Evolutionary conservation across 73 alveolate species (phyloP), one percentile per base, ranked within the genome.

Genomic region (Uronychia setigera): DNA sequence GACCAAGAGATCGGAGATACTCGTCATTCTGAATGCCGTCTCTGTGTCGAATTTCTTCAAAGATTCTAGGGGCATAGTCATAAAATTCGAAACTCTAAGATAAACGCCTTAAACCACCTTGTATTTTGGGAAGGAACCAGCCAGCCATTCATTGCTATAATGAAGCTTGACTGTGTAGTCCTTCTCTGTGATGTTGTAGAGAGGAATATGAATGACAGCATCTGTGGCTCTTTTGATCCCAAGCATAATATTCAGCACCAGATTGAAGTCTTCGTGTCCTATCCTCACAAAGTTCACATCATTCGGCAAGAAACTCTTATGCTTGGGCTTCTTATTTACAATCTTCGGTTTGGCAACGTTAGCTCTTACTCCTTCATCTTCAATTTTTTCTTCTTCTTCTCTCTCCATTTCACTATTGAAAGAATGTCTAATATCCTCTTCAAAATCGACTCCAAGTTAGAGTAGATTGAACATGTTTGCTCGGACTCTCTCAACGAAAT

Each of bases 261-360:
- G 58, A 77, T 94, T 94, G 92, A 97, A 94, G 29, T 94, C 90
- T 79, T 94, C 94, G 86, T 94, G 94, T 9, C 98, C 98, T 80
- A 94, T 84, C 27, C 90, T 74, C 28, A 94, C 67, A 5, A 46
- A 19, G 19, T 19, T 46, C 67, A 46, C 67, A 46, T 46, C 67
- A 46, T 83, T 0, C 81, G 60, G 67, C 5, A 46, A 19, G 19
- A 46, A 46, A 19, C 67, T 46, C 5, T 5, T 46, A 19, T 46
- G 67, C 67, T 46, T 46, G 19, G 67, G 67, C 67, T 46, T 46
- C 19, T 19, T 46, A 11, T 46, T 46, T 19, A 46, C 67, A 11
- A 46, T 19, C 67, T 19, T 46, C n/a, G 67, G 67, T 46, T 46
- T 5, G 67, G 67, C 67, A 19, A 46, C 67, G 19, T 46, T 46